Conservation (phyloP, 495 filamentous ascomycete species). For the Hypoxylon intermedium region DNA sequence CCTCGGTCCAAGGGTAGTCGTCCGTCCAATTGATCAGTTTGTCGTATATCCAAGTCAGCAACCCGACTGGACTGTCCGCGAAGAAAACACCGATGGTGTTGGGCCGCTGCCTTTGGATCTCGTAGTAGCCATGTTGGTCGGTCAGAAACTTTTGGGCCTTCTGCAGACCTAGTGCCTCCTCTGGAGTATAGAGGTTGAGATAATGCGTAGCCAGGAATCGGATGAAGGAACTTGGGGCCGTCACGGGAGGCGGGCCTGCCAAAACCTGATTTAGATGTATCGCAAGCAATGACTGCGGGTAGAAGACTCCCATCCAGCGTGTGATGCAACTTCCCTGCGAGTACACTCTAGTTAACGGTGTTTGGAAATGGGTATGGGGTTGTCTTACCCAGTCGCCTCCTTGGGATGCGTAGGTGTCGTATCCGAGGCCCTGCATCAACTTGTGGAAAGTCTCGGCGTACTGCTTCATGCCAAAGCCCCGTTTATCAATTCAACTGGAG, state of each 20-base stretch:
- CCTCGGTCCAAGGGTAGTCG: not conserved
- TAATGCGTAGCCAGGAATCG: not conserved
- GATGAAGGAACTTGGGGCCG: not conserved
- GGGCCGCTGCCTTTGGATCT: no score
- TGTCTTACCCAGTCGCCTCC: not conserved
- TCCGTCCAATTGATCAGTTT: not conserved
- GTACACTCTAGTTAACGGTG: not conserved
- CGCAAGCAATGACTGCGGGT: not conserved
- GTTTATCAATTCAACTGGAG: slow-evolving; percentile 51
- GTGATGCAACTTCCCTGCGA: slow-evolving; percentile 2
- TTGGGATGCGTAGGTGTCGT: not conserved
- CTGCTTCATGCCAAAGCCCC: slow-evolving; percentile 58
- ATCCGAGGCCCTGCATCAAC: not conserved
- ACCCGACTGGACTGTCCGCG: not conserved
- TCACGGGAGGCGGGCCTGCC: not conserved
- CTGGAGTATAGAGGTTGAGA: not conserved
- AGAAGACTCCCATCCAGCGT: not conserved
- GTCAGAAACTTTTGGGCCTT: no score
- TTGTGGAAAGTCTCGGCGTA: not conserved
- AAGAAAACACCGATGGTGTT: no score
- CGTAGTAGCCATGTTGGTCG: no score
- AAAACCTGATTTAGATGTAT: not conserved
- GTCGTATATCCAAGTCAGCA: not conserved
- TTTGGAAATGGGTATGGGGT: not conserved
- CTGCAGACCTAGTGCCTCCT: not conserved